These are phyloP conservation scores for Talaromyces funiculosus DNA, from an alignment of 2,329 filamentous ascomycete genomes.

Conservation along the genomic window DNA sequence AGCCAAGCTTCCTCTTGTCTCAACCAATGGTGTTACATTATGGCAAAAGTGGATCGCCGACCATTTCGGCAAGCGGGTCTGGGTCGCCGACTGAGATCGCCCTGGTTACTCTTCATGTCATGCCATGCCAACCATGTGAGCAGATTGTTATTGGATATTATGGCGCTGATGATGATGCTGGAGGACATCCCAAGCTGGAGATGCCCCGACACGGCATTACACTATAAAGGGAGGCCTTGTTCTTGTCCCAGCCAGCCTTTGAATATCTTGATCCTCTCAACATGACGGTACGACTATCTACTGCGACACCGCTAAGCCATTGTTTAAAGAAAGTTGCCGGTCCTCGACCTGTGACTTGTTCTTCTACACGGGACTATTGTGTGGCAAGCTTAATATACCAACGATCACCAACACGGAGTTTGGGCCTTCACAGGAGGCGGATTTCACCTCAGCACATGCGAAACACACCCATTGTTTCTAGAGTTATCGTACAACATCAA, in stretches of 20 bases:
- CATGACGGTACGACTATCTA: not conserved
- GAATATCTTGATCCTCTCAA: not conserved
- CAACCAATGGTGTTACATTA: not conserved
- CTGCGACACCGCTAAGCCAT: not conserved
- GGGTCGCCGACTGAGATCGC: not conserved
- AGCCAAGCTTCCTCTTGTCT: not conserved
- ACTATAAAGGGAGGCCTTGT: not conserved
- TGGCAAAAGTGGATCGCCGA: not conserved
- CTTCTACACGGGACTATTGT: not conserved
- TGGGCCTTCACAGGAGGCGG: too few relatives aligned
- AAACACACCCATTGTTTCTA: not conserved
- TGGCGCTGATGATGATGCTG: not conserved
- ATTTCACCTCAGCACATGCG: not conserved
- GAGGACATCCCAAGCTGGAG: not conserved
- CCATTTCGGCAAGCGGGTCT: conserved; percentile 1
- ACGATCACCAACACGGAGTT: too few relatives aligned
- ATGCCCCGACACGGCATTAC: not conserved
- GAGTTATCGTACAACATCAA: not conserved
- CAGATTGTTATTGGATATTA: not conserved
- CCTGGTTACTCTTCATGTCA: not conserved
- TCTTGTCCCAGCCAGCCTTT: not conserved
- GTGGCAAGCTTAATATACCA: not conserved
- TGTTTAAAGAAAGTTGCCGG: not conserved
- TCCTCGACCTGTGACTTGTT: not conserved
- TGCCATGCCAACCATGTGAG: not conserved